These are phyloP conservation scores for Prunus yedoensis DNA, from an alignment of 331 rosid genomes.

Conservation along the genomic window DNA sequence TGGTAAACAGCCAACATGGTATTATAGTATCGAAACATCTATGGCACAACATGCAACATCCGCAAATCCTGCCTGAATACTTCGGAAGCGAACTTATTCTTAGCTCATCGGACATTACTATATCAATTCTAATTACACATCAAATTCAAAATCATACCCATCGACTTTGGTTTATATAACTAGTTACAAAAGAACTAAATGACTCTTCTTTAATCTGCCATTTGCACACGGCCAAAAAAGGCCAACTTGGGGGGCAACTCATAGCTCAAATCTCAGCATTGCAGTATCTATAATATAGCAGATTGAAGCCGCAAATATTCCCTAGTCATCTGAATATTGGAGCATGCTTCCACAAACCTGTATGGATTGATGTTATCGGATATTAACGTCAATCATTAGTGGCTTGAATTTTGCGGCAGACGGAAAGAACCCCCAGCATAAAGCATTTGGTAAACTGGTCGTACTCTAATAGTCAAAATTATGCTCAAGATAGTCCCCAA, in stretches of 20 bases:
- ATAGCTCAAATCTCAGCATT: not conserved
- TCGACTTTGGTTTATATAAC: not conserved
- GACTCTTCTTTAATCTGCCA: not conserved
- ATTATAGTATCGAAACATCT: not conserved
- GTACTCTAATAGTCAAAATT: constrained; percentile 55
- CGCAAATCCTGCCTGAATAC: not conserved
- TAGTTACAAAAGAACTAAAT: not conserved
- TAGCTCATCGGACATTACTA: not conserved
- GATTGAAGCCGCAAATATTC: constrained; percentile 8
- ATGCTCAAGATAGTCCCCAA: constrained; percentile 58
- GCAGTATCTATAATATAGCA: not conserved
- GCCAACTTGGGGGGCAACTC: not conserved
- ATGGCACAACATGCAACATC: not conserved
- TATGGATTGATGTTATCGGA: constrained; percentile 1
- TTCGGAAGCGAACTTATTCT: not conserved
- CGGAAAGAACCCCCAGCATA: constrained; percentile 71
- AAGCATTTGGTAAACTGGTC: constrained; percentile 76
- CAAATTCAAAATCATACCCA: constrained; percentile 5
- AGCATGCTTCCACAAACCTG: constrained; percentile 12
- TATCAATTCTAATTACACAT: not conserved
- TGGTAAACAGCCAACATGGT: not conserved
- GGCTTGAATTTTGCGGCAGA: constrained; percentile 45
- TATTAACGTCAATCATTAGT: constrained; percentile 18
- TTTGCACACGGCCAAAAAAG: not conserved
- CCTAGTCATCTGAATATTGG: constrained; percentile 6